Percentiles rank a stretch among this genome's conserved stretches.
Conservation (phyloP, 2,329 filamentous ascomycete genomes). For the Fusarium miscanthi region DNA sequence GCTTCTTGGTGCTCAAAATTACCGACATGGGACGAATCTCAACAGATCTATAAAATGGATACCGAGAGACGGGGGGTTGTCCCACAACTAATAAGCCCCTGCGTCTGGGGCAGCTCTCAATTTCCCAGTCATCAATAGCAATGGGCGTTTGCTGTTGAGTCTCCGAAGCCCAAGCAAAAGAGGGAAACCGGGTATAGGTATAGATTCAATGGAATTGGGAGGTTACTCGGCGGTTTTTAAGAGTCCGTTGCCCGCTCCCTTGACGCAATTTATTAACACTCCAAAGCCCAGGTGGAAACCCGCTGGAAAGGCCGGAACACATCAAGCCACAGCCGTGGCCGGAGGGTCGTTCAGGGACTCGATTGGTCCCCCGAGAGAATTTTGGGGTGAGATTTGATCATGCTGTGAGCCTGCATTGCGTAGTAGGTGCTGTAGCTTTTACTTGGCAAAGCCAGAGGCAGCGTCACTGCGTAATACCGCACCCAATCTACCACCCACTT, state of each 20-base stretch:
- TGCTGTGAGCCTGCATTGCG: conserved; percentile 20
- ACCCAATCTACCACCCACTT: conserved; percentile 32
- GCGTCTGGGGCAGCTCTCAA: conserved; percentile 35
- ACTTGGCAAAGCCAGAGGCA: conserved; percentile 35
- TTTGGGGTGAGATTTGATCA: conserved; percentile 29
- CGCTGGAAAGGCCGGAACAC: conserved; percentile 37
- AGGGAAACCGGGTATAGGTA: background rate
- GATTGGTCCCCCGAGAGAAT: conserved; percentile 21
- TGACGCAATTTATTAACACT: conserved; percentile 23
- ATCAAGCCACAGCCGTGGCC: conserved; percentile 41
- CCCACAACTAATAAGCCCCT: conserved; percentile 46
- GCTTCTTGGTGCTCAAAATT: conserved; percentile 8
- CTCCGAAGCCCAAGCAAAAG: background rate
- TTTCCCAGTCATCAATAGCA: conserved; percentile 6
- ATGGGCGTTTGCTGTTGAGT: background rate
- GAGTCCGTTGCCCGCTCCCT: conserved; percentile 4
- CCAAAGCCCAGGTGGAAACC: conserved; percentile 4
- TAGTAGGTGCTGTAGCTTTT: conserved; percentile 17
- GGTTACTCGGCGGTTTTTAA: background rate
- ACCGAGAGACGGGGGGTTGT: conserved; percentile 34
- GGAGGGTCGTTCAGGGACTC: conserved; percentile 6
- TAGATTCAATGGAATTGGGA: background rate
- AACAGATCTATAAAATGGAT: conserved; percentile 36
- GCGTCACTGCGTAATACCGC: conserved; percentile 30
- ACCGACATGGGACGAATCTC: conserved; percentile 35